A percentile compares a stretch with the other conserved stretches of the same genome.
These are phyloP conservation scores for Penicillium verrucosum DNA, from an alignment of 2,329 filamentous ascomycete genomes.

Conservation along the genomic window DNA sequence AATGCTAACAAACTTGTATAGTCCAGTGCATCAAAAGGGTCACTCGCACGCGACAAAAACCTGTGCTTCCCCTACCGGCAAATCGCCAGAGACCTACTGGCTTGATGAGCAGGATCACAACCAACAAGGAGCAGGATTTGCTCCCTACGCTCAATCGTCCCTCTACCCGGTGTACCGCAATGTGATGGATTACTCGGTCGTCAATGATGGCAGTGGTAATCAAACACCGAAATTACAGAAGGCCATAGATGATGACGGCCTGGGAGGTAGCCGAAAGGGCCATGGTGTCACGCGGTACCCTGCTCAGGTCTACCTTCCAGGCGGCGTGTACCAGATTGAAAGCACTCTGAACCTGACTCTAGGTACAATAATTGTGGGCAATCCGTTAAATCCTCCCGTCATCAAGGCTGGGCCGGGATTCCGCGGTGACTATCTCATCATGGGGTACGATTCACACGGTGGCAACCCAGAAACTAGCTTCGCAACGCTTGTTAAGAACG, in stretches of 20 bases:
- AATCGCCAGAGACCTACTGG: slow-evolving; percentile 19
- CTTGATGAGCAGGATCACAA: slow-evolving; percentile 28
- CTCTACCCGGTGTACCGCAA: slow-evolving; percentile 30
- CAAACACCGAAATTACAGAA: slow-evolving; percentile 26
- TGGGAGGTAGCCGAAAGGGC: slow-evolving; percentile 26
- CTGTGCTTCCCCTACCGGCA: slow-evolving; percentile 11
- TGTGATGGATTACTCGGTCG: slow-evolving; percentile 25
- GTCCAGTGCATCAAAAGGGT: neutral
- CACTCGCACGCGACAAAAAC: slow-evolving; percentile 11
- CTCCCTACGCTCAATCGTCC: slow-evolving; percentile 18
- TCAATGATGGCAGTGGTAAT: slow-evolving; percentile 26
- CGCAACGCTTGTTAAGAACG: slow-evolving; percentile 32
- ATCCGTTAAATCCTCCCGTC: slow-evolving; percentile 30
- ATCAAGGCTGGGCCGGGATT: slow-evolving; percentile 28
- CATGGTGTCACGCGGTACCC: slow-evolving; percentile 26
- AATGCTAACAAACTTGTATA: neutral
- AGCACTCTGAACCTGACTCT: slow-evolving; percentile 28
- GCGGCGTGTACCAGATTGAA: slow-evolving; percentile 26
- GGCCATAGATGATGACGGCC: slow-evolving; percentile 29
- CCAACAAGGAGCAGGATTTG: slow-evolving; percentile 21
- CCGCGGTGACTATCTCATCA: slow-evolving; percentile 27
- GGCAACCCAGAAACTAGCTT: slow-evolving; percentile 31
- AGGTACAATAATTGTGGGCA: slow-evolving; percentile 32
- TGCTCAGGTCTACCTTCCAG: slow-evolving; percentile 30
- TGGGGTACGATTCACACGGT: slow-evolving; percentile 25